phyloP scores from a whole-genome alignment of 202 grass and related monocot genomes.

The Eragrostis tef region DNA sequence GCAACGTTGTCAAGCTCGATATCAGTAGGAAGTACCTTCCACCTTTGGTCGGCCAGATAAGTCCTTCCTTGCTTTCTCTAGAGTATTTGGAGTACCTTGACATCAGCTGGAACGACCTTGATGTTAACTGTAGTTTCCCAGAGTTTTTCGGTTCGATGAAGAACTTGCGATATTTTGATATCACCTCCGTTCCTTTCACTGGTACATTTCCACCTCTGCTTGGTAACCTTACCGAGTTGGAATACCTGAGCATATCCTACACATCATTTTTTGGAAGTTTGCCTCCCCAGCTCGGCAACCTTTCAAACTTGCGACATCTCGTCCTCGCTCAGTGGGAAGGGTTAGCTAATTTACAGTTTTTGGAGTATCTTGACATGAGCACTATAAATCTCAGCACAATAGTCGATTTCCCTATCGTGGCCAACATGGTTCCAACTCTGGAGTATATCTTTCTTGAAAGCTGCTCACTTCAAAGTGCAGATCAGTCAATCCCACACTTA shows the following conservation, averaged over 20 bases:
- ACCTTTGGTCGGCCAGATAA: background rate
- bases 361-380: conserved; percentile 31
- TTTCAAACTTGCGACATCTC: background rate
- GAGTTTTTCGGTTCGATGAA: background rate
- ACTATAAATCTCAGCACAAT: background rate
- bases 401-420: background rate
- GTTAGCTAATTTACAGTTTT: background rate
- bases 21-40: no score
- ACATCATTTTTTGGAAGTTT: no score
- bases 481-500: background rate
- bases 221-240: no score
- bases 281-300: background rate
- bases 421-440: conserved; percentile 37
- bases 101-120: no score
- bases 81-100: conserved; percentile 24
- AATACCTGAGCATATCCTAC: no score
- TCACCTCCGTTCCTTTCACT: background rate
- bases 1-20: background rate
- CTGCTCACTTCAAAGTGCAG: background rate
- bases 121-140: background rate
- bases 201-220: background rate
- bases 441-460: no score
- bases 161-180: background rate
- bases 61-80: conserved; percentile 32
- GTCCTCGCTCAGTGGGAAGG: no score